These are phyloP conservation scores for Theobroma cacao DNA, from an alignment of 345 rosid genomes.

Conservation along the genomic window DNA sequence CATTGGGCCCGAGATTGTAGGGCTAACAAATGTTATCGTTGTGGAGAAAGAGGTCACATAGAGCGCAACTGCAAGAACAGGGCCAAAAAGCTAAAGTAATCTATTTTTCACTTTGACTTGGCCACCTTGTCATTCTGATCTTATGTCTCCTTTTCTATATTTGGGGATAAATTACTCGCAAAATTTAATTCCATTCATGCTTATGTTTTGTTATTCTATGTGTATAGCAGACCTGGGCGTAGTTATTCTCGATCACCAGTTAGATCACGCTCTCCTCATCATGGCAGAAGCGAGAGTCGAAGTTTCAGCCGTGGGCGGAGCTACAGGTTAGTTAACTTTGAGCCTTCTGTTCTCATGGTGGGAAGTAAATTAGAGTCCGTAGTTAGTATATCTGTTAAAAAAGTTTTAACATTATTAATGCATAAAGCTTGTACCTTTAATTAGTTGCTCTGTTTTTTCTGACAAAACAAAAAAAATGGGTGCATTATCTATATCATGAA, in stretches of 20 bases:
- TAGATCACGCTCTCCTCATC: conserved; percentile 53
- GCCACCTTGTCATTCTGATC: background rate
- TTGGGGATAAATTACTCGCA: background rate
- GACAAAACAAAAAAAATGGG: background rate
- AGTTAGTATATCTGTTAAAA: background rate
- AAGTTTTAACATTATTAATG: background rate
- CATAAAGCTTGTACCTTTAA: background rate
- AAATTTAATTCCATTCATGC: background rate
- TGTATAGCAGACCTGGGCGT: conserved; percentile 42
- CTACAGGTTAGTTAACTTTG: conserved; percentile 46
- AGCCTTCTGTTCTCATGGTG: background rate
- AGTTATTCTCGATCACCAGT: conserved; percentile 76
- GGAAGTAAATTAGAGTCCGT: background rate
- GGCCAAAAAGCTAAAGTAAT: conserved; percentile 72
- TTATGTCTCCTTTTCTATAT: background rate
- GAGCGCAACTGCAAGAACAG: conserved; percentile 94
- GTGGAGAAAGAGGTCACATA: conserved; percentile 95
- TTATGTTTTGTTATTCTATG: background rate
- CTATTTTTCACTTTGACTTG: background rate
- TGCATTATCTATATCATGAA: background rate
- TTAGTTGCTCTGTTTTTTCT: background rate
- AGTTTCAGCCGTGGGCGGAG: conserved; percentile 89
- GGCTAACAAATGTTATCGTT: conserved; percentile 91
- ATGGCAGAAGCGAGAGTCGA: conserved; percentile 80
- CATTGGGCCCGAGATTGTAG: conserved; percentile 98